phyloP scores from a whole-genome alignment of 257 asterid species.

The Primulina tabacum region DNA sequence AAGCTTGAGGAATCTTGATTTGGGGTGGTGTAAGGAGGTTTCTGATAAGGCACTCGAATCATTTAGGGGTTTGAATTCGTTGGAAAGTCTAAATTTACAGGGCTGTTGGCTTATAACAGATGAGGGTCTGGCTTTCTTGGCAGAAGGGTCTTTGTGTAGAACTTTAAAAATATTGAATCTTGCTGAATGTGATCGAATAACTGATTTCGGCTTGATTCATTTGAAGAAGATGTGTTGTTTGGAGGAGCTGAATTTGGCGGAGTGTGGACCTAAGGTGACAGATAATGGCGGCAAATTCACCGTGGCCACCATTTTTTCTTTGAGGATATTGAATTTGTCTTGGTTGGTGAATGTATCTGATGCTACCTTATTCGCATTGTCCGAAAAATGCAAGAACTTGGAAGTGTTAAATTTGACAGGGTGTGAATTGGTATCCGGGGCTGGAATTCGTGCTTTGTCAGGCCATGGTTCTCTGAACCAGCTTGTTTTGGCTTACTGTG shows the following conservation, averaged over 20 bases:
- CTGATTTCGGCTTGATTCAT: constrained; percentile 23
- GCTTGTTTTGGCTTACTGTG: constrained; percentile 25
- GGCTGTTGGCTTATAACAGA: constrained; percentile 32
- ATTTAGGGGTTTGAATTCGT: constrained; percentile 19
- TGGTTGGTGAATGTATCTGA: constrained; percentile 28
- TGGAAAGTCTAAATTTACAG: constrained; percentile 28
- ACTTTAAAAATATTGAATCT: constrained; percentile 24
- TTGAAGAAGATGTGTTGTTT: constrained; percentile 25
- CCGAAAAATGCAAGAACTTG: constrained; percentile 27
- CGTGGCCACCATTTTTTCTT: constrained; percentile 16
- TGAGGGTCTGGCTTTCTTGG: constrained; percentile 24
- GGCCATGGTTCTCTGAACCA: constrained; percentile 22
- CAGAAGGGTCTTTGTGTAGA: constrained; percentile 17
- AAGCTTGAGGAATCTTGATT: constrained; percentile 28
- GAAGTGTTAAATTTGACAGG: constrained; percentile 28
- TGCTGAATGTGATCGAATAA: constrained; percentile 36
- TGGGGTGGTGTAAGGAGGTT: constrained; percentile 26
- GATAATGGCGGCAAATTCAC: constrained; percentile 17
- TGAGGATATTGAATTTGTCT: constrained; percentile 32
- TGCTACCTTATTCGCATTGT: constrained; percentile 27
- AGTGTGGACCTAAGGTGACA: constrained; percentile 30
- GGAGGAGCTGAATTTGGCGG: constrained; percentile 29
- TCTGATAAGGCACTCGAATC: constrained; percentile 28
- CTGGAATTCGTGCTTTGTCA: constrained; percentile 27
- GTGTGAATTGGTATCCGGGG: constrained; percentile 23